Conservation (phyloP, 2,329 filamentous ascomycete genomes). For the Fusarium secorum region DNA sequence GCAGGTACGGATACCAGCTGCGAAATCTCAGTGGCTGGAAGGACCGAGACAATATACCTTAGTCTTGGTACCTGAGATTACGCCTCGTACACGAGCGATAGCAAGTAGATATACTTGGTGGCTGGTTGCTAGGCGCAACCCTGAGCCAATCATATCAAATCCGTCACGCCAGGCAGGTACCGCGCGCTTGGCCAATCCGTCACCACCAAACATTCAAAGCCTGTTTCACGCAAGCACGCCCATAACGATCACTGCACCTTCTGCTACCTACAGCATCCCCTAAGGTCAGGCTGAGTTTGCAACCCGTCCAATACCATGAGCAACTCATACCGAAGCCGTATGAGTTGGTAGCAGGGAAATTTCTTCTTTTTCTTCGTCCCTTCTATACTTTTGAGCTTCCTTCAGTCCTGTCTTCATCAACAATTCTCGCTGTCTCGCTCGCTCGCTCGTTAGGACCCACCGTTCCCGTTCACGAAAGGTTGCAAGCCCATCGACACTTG, state of each 20-base stretch:
- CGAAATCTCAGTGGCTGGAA: conserved; percentile 24
- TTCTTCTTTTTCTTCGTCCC: conserved; percentile 24
- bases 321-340: conserved; percentile 28
- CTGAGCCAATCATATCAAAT: conserved; percentile 7
- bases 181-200: conserved; percentile 37
- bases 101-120: conserved; percentile 18
- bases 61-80: conserved; percentile 10
- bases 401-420: conserved; percentile 11
- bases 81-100: too few species aligned
- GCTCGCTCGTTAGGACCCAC: conserved; percentile 32
- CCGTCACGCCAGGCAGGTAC: conserved; percentile 15
- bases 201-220: conserved; percentile 36
- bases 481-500: conserved; percentile 26
- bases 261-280: conserved; percentile 15
- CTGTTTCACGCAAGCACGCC: conserved; percentile 26
- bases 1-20: background rate
- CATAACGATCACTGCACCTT: conserved; percentile 14
- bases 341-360: conserved; percentile 37
- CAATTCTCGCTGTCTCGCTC: conserved; percentile 21
- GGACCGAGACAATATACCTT: background rate
- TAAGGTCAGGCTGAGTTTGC: conserved; percentile 26
- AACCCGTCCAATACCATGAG: conserved; percentile 34
- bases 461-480: conserved; percentile 38
- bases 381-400: conserved; percentile 10
- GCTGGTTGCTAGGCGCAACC: conserved; percentile 40